phyloP scores from a whole-genome alignment of 306 rosid genomes.

The Ormosia semicastrata region DNA sequence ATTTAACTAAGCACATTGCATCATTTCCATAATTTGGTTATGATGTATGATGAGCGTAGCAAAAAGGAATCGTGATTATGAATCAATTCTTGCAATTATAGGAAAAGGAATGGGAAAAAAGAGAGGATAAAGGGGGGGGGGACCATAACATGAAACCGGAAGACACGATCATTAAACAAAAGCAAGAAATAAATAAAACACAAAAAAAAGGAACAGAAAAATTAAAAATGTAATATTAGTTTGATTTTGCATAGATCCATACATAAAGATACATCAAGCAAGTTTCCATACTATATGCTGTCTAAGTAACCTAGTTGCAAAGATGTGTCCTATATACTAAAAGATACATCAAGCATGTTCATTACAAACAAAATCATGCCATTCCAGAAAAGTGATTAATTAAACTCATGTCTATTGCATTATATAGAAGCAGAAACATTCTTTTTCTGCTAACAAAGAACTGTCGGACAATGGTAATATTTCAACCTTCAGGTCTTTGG shows the following conservation, averaged over 20 bases:
- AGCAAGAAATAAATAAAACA: no score
- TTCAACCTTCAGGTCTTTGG: conserved; percentile 10
- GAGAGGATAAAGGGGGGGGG: background rate
- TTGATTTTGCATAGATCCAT: background rate
- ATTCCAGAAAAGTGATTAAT: conserved; percentile 23
- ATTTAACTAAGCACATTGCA: conserved; percentile 41
- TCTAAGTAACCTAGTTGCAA: background rate
- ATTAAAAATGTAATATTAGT: background rate
- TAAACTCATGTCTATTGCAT: conserved; percentile 9
- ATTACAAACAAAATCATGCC: background rate
- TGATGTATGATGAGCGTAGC: conserved; percentile 26
- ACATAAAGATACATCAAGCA: conserved; percentile 5
- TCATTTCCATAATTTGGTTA: conserved; percentile 1
- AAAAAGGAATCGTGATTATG: conserved; percentile 18
- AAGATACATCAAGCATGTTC: background rate
- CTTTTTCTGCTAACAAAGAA: conserved; percentile 13
- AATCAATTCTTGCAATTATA: conserved; percentile 18
- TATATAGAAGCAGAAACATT: background rate
- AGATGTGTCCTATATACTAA: conserved; percentile 8
- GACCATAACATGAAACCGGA: background rate
- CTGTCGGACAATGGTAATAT: conserved; percentile 14
- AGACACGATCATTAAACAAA: background rate
- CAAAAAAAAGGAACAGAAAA: background rate
- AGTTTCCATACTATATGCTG: background rate
- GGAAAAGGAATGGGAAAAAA: background rate